phyloP scores from a whole-genome alignment of 2,329 filamentous ascomycete genomes.

The Dactylellina sp. region DNA sequence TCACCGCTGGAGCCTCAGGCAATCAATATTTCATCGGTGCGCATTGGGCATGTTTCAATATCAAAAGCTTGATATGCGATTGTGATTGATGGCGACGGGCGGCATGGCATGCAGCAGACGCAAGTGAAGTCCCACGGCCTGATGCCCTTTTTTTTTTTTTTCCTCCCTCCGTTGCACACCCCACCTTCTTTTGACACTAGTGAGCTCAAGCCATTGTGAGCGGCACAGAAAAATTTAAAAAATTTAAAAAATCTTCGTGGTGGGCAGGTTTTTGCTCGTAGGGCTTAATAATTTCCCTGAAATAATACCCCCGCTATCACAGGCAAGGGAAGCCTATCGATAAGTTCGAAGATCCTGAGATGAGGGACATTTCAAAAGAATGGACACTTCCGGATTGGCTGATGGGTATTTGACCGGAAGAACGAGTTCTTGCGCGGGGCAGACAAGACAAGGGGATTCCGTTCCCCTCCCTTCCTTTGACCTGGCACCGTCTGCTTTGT shows the following conservation, averaged over 20 bases:
- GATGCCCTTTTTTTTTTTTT: too few species aligned
- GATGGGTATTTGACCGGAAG: conserved; percentile 1
- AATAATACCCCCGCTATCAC: conserved; percentile 42
- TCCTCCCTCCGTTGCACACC: not conserved
- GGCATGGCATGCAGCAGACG: conserved; percentile 43
- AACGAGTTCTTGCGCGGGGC: conserved; percentile 9
- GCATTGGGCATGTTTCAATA: conserved; percentile 50
- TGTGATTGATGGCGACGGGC: conserved; percentile 27
- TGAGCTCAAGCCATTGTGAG: conserved; percentile 19
- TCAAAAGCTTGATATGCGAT: conserved; percentile 50
- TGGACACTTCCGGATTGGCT: not conserved
- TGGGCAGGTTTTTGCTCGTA: conserved; percentile 16
- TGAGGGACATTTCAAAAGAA: not conserved
- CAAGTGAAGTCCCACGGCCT: conserved; percentile 2
- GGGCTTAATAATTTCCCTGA: conserved; percentile 46
- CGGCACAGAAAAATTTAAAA: conserved; percentile 10
- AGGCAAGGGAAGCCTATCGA: conserved; percentile 41
- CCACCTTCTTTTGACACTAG: conserved; percentile 18
- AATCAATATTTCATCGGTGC: conserved; percentile 4
- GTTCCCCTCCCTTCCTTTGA: not conserved
- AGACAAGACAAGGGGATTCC: not conserved
- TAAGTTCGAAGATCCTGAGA: conserved; percentile 16
- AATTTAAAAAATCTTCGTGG: not conserved
- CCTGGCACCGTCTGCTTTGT: not conserved
- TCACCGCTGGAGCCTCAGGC: conserved; percentile 32